Evolutionary conservation across 2,329 filamentous ascomycete genomes (phyloP).

Genomic region (Exophiala xenobiotica): DNA sequence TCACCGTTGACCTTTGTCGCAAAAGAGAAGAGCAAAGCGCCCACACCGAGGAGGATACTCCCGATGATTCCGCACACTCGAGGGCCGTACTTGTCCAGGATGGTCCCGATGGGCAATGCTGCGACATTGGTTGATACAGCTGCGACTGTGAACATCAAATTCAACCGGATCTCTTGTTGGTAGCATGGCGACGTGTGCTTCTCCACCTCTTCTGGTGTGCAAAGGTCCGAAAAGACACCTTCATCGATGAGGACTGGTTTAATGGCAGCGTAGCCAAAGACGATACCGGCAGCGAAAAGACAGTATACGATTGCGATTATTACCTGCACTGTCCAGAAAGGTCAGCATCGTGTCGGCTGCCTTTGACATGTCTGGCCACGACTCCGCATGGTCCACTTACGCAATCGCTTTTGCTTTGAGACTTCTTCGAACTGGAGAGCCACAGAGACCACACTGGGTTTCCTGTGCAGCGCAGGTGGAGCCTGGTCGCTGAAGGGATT

Average conservation of each 20-base stretch:
- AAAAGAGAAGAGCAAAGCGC: slow-evolving; percentile 72
- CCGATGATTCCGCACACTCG: slow-evolving; percentile 72
- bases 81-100: slow-evolving; percentile 80
- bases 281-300: slow-evolving; percentile 72
- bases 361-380: background rate
- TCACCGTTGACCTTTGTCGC: slow-evolving; percentile 67
- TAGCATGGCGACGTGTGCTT: slow-evolving; percentile 55
- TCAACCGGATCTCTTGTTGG: slow-evolving; percentile 63
- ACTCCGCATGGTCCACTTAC: slow-evolving; percentile 39
- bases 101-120: slow-evolving; percentile 79
- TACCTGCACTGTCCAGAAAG: slow-evolving; percentile 62
- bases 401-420: slow-evolving; percentile 51
- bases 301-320: slow-evolving; percentile 67
- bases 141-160: slow-evolving; percentile 89
- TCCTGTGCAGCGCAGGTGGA: slow-evolving; percentile 35
- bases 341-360: slow-evolving; percentile 14
- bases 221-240: slow-evolving; percentile 67
- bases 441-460: slow-evolving; percentile 25
- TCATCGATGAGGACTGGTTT: slow-evolving; percentile 76
- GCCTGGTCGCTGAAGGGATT: slow-evolving; percentile 44
- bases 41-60: slow-evolving; percentile 64
- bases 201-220: slow-evolving; percentile 54
- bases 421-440: slow-evolving; percentile 44
- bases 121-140: slow-evolving; percentile 86
- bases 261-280: slow-evolving; percentile 82